Conservation (phyloP, 768 basidiomycete genomes). For the Cystofilobasidium macerans region DNA sequence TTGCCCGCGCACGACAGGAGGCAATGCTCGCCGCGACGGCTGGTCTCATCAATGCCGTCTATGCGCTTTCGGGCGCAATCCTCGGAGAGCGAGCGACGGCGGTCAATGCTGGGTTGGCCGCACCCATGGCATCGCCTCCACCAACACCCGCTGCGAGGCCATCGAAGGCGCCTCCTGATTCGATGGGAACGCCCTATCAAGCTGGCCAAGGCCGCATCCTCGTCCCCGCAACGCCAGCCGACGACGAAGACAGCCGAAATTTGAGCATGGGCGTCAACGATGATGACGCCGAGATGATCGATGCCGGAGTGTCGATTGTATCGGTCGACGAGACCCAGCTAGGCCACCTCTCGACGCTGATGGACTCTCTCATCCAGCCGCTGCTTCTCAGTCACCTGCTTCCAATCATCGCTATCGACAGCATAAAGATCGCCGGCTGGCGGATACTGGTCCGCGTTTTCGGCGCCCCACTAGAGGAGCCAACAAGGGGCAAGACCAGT, state of each 20-base stretch:
- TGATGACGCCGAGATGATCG: neutral
- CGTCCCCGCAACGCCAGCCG: neutral
- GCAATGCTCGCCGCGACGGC: neutral
- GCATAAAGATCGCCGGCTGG: conserved; percentile 21
- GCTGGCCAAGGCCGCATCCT: neutral
- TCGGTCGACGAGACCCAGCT: neutral
- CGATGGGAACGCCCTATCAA: no score
- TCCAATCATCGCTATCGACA: conserved; percentile 9
- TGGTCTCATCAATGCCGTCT: neutral
- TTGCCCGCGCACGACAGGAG: neutral
- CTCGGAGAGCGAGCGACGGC: neutral
- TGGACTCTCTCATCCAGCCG: conserved; percentile 18
- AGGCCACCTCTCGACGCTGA: conserved; percentile 18
- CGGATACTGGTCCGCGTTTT: conserved; percentile 6
- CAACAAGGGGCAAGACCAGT: neutral
- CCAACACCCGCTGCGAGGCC: no score
- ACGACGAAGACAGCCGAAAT: neutral
- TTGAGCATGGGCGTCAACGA: neutral
- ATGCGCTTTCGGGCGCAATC: conserved; percentile 17
- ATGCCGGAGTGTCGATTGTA: neutral
- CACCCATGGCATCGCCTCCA: no score
- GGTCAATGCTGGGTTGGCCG: no score
- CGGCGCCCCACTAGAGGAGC: neutral
- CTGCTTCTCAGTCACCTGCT: conserved; percentile 1
- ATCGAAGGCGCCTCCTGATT: no score